Percentiles rank a stretch among this genome's conserved stretches.
These are phyloP conservation scores for Pleurotus salmoneostramineus DNA, from an alignment of 768 basidiomycete genomes.

Conservation along the genomic window DNA sequence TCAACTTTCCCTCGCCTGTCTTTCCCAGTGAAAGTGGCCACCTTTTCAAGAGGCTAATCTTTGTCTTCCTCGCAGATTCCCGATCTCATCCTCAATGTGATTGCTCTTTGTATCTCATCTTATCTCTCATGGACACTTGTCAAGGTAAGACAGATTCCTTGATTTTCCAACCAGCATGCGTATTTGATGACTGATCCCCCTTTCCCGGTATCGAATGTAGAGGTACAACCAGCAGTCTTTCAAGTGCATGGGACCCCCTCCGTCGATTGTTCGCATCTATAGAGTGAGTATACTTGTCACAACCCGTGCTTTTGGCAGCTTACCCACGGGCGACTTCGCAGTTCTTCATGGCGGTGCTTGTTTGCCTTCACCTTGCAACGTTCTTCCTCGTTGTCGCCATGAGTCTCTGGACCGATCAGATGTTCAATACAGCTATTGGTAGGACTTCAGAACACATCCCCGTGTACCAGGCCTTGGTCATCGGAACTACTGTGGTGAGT, in stretches of 20 bases:
- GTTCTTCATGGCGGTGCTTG: constrained; percentile 53
- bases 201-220: constrained; percentile 16
- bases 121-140: constrained; percentile 45
- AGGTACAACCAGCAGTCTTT: constrained; percentile 44
- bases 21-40: no score
- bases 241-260: constrained; percentile 50
- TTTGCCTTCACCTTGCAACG: constrained; percentile 49
- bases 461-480: constrained; percentile 41
- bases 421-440: constrained; percentile 42
- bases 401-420: constrained; percentile 54
- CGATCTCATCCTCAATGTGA: constrained; percentile 41
- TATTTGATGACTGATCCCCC: neutral
- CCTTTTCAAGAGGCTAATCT: neutral
- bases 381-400: constrained; percentile 48
- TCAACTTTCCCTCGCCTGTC: no score
- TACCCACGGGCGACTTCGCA: constrained; percentile 13
- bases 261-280: constrained; percentile 45
- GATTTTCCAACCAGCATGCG: neutral
- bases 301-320: neutral
- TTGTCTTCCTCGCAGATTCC: constrained; percentile 31
- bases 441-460: constrained; percentile 34
- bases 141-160: constrained; percentile 23
- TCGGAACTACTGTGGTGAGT: constrained; percentile 41
- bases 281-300: constrained; percentile 26
- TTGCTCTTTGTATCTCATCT: constrained; percentile 35